Base-by-base conservation (phyloP, 306 rosid genomes). In the Lagenaria siceraria region DNA sequence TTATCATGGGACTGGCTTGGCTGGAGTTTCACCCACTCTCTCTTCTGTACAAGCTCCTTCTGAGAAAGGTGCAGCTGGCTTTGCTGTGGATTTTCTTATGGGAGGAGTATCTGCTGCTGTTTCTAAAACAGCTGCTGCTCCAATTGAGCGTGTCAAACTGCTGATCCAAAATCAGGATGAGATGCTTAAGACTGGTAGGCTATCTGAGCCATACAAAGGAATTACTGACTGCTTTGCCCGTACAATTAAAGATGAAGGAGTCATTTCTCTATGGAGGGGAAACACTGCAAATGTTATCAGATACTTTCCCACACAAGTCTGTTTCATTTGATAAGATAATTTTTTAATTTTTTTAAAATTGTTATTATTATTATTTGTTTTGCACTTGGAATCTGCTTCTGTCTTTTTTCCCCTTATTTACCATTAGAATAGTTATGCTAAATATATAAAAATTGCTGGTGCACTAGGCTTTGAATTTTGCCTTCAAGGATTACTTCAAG, bases 91-190 rank as follows among this genome's bases (percentile, higher is more conserved):
- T 83, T 92, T 92, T 71, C 84, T 92, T 76, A 92, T 92, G 98
- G 98, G 98, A 52, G 98, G 98, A 82, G 98, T 89, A 1, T 90
- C 96, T 84, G 98, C 98, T 61, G 96, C 98, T 76, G 95, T 93
- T 27, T 93, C 96, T 2, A 89, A 93, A 86, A 87, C 98, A 2
- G 98, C 98, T 33, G 96, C 96, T 24, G 98, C 96, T 80, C 98
- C 98, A 17, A 93, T 93, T 75, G 98, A 93, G 61, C 94, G 96
- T 55, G 87, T 93, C 43, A 90, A 90, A 59, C 81, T 93, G 15
- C 89, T 93, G 18, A 90, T 93, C 35, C 98, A 93, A 74, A 93
- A 93, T 69, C 98, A 93, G 86, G 95, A 90, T 83, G 98, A 90
- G 80, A 87, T 93, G 98, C 72, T 90, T 73, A 90, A 88, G 75